phyloP scores from a whole-genome alignment of 768 basidiomycete genomes.

The Pulveroboletus ravenelii region DNA sequence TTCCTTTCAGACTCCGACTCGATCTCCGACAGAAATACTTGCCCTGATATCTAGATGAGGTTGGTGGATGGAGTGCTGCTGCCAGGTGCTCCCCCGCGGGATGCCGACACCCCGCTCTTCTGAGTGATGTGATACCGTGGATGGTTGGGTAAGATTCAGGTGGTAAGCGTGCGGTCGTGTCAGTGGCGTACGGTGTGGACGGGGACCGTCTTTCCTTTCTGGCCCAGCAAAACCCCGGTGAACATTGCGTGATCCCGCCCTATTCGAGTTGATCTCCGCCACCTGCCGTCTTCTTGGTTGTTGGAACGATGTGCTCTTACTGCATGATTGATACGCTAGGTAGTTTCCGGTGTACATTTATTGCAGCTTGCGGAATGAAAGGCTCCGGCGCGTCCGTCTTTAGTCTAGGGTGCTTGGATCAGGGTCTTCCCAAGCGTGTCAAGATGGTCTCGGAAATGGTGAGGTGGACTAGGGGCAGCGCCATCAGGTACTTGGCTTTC shows the following conservation, averaged over 20 bases:
- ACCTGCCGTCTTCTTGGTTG: background rate
- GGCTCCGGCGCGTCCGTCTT: background rate
- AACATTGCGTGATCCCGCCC: conserved; percentile 1
- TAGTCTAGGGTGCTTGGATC: background rate
- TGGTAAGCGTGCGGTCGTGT: background rate
- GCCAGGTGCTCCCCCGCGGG: conserved; percentile 12
- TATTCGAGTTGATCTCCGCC: conserved; percentile 4
- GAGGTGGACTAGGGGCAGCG: background rate
- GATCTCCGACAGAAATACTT: conserved; percentile 20
- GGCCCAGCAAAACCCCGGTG: background rate
- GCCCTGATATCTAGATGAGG: conserved; percentile 12
- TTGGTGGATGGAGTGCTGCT: conserved; percentile 6
- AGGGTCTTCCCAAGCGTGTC: background rate
- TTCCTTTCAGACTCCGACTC: conserved; percentile 9
- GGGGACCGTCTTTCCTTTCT: background rate
- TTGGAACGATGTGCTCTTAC: background rate
- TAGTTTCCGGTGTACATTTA: background rate
- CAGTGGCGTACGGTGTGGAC: conserved; percentile 10
- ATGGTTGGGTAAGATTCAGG: conserved; percentile 4
- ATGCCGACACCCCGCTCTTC: conserved; percentile 17
- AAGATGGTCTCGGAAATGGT: background rate
- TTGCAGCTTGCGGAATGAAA: background rate
- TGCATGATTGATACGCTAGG: background rate
- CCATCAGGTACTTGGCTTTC: background rate
- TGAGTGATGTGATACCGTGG: background rate